phyloP scores from a whole-genome alignment of 352 stramenopile genomes.

The Thraustochytrium sp. region DNA sequence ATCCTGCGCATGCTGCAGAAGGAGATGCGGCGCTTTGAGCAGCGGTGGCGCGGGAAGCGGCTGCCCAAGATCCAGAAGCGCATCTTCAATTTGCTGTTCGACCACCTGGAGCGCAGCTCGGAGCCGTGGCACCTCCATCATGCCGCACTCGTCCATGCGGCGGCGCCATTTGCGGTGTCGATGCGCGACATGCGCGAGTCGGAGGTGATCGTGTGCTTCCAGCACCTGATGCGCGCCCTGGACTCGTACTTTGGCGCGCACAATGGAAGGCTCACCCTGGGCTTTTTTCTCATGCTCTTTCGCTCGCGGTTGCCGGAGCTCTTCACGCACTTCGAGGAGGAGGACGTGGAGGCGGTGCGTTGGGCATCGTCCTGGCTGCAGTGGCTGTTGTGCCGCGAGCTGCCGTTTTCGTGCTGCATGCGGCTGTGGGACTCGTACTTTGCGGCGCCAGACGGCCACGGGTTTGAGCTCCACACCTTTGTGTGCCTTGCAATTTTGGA shows the following conservation, averaged over 20 bases:
- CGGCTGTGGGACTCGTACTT: conserved; percentile 38
- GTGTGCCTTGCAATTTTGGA: conserved; percentile 35
- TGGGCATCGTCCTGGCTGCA: conserved; percentile 11
- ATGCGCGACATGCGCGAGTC: background rate
- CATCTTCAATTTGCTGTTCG: conserved; percentile 23
- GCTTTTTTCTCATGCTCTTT: conserved; percentile 33
- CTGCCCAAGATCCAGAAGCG: background rate
- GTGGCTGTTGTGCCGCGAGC: conserved; percentile 30
- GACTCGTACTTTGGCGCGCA: background rate
- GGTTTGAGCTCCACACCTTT: conserved; percentile 40
- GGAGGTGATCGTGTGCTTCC: background rate
- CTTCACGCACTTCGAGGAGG: conserved; percentile 39
- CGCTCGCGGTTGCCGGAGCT: conserved; percentile 24
- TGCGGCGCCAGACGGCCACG: conserved; percentile 12
- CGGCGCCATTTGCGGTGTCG: background rate
- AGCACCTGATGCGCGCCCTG: conserved; percentile 23
- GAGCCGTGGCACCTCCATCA: conserved; percentile 13
- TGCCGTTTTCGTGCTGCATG: conserved; percentile 20
- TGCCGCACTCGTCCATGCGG: conserved; percentile 3
- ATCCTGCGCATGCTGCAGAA: conserved; percentile 15
- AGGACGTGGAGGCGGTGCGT: conserved; percentile 6
- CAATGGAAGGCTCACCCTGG: background rate
- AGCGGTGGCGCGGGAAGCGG: background rate
- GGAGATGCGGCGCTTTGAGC: background rate
- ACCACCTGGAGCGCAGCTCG: background rate